Evolutionary conservation across 208 protist genomes (phyloP).

Genomic region (Trypanosoma cruzi): DNA sequence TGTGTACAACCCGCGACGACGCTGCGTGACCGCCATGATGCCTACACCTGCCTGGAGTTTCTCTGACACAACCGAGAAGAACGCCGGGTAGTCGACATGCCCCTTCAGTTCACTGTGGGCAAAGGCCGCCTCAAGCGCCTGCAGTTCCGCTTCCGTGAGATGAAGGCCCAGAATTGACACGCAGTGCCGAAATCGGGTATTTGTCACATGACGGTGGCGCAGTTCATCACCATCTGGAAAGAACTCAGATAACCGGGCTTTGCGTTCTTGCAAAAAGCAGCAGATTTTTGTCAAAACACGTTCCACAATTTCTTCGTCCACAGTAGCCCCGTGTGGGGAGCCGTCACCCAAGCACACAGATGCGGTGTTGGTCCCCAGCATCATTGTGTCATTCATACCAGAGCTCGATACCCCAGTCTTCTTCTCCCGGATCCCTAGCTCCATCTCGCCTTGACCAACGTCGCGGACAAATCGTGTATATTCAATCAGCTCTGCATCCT

Average conservation of each 20-base stretch:
- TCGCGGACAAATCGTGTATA: slow-evolving; percentile 78
- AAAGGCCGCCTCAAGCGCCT: slow-evolving; percentile 61
- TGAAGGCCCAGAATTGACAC: slow-evolving; percentile 75
- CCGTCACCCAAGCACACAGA: not conserved
- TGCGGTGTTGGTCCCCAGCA: not conserved
- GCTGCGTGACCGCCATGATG: slow-evolving; percentile 44
- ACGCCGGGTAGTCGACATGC: slow-evolving; percentile 74
- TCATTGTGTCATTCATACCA: not conserved
- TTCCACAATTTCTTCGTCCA: slow-evolving; percentile 43
- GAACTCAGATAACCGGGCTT: slow-evolving; percentile 68
- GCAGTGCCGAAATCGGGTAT: slow-evolving; percentile 77
- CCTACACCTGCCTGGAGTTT: slow-evolving; percentile 60
- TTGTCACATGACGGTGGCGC: slow-evolving; percentile 74
- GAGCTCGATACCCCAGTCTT: not conserved
- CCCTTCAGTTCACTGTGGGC: slow-evolving; percentile 29
- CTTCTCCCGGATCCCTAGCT: not conserved
- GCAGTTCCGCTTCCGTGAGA: slow-evolving; percentile 54
- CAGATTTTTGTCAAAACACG: slow-evolving; percentile 48
- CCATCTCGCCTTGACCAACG: slow-evolving; percentile 48
- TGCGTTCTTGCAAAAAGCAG: slow-evolving; percentile 72
- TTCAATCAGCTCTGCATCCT: slow-evolving; percentile 45
- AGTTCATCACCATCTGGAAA: slow-evolving; percentile 89
- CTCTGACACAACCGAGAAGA: slow-evolving; percentile 51
- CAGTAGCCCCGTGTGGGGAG: not conserved
- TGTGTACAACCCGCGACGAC: slow-evolving; percentile 33